Base-by-base conservation (phyloP, 1,139 yeast genomes). In the Spathaspora sp. region DNA sequence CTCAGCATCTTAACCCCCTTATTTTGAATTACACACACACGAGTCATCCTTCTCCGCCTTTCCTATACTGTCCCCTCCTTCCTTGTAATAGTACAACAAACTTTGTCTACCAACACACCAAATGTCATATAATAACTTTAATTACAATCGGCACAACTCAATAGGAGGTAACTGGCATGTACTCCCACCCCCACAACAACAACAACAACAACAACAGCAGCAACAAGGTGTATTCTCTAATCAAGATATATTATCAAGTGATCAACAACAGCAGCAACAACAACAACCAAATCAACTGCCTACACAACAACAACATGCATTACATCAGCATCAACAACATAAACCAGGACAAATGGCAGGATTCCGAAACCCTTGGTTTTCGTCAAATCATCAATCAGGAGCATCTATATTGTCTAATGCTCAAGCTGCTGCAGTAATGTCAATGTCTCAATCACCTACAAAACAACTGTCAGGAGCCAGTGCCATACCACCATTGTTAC, bases 311-410 rank as follows among this genome's bases (percentile, higher is more conserved):
- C 57, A 49, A 38, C 56, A 46, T 27, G 31, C 6, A 8, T 27
- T 27, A 20, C 56, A 52, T n/a, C n/a, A n/a, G 40, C 56, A 47
- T 53, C 20, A 15, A 38, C 20, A 15, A 9, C 41, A 23, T 46
- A 56, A 38, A 48, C 47, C 33, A 47, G 50, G 39, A 43, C 52
- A 47, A 38, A 46, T 45, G 41, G 49, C 48, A 18, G 77, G 77
- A 16, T 74, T 74, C 54, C 58, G 78, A 43, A 74, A 74, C 49
- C 80, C 79, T 3, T 74, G 79, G 79, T 73, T 63, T 54, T 65
- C 70, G 31, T 59, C 68, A 18, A 27, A 27, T n/a, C 31, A 27
- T 27, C 36, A 31, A 31, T 31, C 36, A 15, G 36, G 54, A 15
- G 36, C 18, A 15, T 31, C 36, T 13, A 15, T 31, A 17, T 31